Evolutionary conservation across 1,139 yeast genomes (phyloP).

Genomic region (Saccharomycopsis crataegensis): DNA sequence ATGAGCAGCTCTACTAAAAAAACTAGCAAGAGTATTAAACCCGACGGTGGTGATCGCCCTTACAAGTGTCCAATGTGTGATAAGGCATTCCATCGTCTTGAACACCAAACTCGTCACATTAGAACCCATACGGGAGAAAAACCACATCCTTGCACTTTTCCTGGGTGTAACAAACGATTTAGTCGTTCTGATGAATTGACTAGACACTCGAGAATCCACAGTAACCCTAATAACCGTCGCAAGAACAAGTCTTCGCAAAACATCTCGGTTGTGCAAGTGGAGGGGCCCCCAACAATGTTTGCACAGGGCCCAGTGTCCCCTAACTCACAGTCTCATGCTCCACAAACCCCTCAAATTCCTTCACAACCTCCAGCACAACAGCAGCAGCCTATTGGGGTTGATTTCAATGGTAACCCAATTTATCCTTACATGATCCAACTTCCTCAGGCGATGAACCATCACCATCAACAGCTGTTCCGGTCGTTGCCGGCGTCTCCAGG

Average conservation of each 20-base stretch:
- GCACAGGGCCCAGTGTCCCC: not conserved
- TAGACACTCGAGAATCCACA: constrained; percentile 81
- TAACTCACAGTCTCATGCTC: not conserved
- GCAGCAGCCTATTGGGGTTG: constrained; percentile 17
- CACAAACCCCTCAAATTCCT: constrained; percentile 1
- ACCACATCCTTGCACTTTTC: constrained; percentile 82
- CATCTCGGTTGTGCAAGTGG: constrained; percentile 21
- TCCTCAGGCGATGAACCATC: constrained; percentile 8
- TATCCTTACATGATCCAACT: constrained; percentile 18
- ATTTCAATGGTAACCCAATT: constrained; percentile 21
- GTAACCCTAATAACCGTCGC: constrained; percentile 51
- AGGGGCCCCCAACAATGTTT: constrained; percentile 3
- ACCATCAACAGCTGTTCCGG: constrained; percentile 15
- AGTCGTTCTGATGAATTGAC: constrained; percentile 88
- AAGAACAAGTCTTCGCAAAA: constrained; percentile 33
- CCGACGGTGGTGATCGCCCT: constrained; percentile 39
- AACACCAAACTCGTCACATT: constrained; percentile 91
- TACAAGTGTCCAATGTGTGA: constrained; percentile 89
- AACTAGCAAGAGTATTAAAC: not conserved
- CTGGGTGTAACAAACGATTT: constrained; percentile 81
- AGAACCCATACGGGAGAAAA: constrained; percentile 95
- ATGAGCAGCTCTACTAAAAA: not conserved
- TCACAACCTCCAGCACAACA: not conserved
- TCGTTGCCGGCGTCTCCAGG: constrained; percentile 21
- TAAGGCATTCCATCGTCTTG: constrained; percentile 86